Conservation (phyloP, 2,329 filamentous ascomycete species). For the Diaporthe batatas region DNA sequence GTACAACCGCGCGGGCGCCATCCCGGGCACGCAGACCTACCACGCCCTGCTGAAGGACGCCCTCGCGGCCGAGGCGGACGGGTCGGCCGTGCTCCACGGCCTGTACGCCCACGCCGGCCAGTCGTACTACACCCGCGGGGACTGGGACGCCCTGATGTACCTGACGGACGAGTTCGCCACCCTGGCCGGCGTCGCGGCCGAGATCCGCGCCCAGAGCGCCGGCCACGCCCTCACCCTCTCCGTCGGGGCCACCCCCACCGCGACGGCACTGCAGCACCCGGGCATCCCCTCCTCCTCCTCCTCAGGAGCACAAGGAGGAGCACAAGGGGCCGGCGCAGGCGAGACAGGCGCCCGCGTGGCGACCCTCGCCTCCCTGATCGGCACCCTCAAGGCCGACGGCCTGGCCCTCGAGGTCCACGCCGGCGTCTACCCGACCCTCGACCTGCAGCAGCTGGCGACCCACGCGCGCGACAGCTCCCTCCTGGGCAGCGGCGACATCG, state of each 20-base stretch:
- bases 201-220: conserved; percentile 51
- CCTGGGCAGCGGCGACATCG: conserved; percentile 70
- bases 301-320: too few relatives aligned
- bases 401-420: conserved; percentile 78
- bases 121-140: conserved; percentile 71
- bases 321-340: neutral
- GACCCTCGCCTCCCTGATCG: conserved; percentile 56
- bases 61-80: conserved; percentile 70
- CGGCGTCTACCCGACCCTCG: conserved; percentile 81
- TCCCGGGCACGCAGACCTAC: conserved; percentile 60
- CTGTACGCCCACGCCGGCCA: conserved; percentile 70
- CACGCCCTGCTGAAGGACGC: conserved; percentile 69
- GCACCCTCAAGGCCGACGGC: conserved; percentile 52
- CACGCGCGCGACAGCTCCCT: conserved; percentile 63
- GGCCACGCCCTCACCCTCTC: conserved; percentile 65
- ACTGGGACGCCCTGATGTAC: conserved; percentile 67
- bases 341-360: conserved; percentile 43
- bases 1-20: conserved; percentile 77
- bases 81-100: conserved; percentile 38
- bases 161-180: conserved; percentile 72
- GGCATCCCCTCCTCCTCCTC: too few relatives aligned
- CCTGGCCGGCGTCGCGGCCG: conserved; percentile 60
- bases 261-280: conserved; percentile 73
- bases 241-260: conserved; percentile 83
- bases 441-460: conserved; percentile 84